Percentiles rank a stretch among this genome's conserved stretches.
These are phyloP conservation scores for Neopestalotiopsis sp. DNA, from an alignment of 2,329 filamentous ascomycete species.

Conservation along the genomic window DNA sequence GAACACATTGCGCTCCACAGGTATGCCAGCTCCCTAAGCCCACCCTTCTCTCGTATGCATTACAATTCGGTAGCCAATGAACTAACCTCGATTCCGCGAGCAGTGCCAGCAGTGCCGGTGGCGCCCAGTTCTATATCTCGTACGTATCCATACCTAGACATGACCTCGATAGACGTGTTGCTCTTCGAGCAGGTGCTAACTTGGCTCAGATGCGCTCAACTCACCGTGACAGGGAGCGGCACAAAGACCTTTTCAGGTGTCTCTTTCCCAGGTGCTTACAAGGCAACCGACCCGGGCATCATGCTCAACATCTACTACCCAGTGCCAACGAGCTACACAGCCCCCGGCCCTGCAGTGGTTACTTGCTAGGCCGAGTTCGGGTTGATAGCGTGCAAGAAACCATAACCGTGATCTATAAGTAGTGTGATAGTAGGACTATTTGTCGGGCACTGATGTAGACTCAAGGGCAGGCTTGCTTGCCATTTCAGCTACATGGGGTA, in stretches of 20 bases:
- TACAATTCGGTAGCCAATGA: neutral
- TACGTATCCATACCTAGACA: constrained; percentile 22
- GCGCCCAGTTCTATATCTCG: constrained; percentile 52
- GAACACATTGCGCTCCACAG: constrained; percentile 54
- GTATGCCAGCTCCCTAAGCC: neutral
- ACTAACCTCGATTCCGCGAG: neutral
- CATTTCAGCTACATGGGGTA: too few species aligned
- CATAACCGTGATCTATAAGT: too few species aligned
- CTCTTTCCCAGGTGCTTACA: constrained; percentile 41
- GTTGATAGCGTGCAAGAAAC: neutral
- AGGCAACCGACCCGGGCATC: constrained; percentile 38
- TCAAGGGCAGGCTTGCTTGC: too few species aligned
- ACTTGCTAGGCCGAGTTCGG: constrained; percentile 9
- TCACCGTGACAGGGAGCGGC: constrained; percentile 48
- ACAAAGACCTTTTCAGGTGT: constrained; percentile 34
- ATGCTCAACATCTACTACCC: constrained; percentile 40
- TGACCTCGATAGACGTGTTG: neutral
- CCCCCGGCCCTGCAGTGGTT: constrained; percentile 30
- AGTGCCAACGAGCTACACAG: constrained; percentile 32
- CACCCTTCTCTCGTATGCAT: neutral
- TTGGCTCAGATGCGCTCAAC: constrained; percentile 31
- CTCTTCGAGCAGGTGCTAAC: neutral
- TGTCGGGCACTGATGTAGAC: too few species aligned
- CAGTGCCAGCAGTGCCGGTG: constrained; percentile 42
- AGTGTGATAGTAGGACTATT: too few species aligned